Evolutionary conservation across 306 rosid species (phyloP).

Genomic region (Citrullus amarus): DNA sequence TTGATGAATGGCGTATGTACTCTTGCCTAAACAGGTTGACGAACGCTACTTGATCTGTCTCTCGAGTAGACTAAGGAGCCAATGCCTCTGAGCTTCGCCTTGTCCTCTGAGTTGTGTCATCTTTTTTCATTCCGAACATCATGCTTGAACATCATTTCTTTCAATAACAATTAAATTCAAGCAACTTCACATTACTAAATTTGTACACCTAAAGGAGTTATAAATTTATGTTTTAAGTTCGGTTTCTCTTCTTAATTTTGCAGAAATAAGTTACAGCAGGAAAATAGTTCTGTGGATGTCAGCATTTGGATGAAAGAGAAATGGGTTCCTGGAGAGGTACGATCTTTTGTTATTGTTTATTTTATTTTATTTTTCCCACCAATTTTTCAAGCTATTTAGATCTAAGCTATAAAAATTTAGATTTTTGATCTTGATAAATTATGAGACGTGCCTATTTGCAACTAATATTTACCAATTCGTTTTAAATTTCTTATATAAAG

Average conservation of each 20-base stretch:
- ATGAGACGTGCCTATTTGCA: not conserved
- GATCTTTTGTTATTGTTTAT: not conserved
- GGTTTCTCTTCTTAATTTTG: constrained; percentile 9
- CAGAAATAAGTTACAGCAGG: constrained; percentile 35
- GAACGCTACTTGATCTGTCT: no score
- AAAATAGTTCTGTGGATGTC: constrained; percentile 26
- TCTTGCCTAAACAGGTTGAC: no score
- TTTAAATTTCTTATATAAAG: not conserved
- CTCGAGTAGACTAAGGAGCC: no score
- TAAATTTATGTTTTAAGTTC: not conserved
- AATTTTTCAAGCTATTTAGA: no score
- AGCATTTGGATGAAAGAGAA: constrained; percentile 64
- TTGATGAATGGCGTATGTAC: no score
- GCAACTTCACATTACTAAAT: not conserved
- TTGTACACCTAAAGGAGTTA: not conserved
- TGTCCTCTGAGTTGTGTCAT: no score
- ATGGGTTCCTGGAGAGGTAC: constrained; percentile 94
- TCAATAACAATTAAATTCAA: not conserved
- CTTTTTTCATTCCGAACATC: not conserved
- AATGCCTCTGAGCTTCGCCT: no score
- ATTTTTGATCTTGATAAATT: not conserved
- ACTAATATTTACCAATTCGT: not conserved
- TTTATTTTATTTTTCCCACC: no score
- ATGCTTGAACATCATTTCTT: not conserved
- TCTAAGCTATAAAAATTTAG: no score